Percentiles rank a stretch among this genome's conserved stretches.
These are phyloP conservation scores for Pleurostoma richardsiae DNA, from an alignment of 2,329 filamentous ascomycete species.

Conservation along the genomic window DNA sequence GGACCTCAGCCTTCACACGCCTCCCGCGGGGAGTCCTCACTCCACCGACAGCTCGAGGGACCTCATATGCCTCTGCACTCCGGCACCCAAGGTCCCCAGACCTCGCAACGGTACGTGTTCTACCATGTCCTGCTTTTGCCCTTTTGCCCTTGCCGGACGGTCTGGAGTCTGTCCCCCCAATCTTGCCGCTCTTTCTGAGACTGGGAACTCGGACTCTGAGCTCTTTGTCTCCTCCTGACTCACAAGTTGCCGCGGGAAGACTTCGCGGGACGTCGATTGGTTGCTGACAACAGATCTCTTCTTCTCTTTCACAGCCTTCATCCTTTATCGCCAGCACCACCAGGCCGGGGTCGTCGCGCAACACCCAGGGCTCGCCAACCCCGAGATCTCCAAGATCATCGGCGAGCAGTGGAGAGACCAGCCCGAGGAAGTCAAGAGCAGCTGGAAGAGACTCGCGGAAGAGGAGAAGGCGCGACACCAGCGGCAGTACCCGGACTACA, in stretches of 20 bases:
- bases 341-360: conserved; percentile 76
- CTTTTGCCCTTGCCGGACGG: neutral
- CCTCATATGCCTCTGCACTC: conserved; percentile 51
- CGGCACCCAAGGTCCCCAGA: conserved; percentile 51
- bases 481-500: conserved; percentile 86
- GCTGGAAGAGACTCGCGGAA: conserved; percentile 87
- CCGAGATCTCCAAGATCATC: conserved; percentile 96
- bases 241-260: conserved; percentile 1
- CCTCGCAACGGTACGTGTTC: conserved; percentile 51
- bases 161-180: neutral
- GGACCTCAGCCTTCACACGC: conserved; percentile 27
- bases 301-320: conserved; percentile 67
- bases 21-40: conserved; percentile 15
- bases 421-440: conserved; percentile 66
- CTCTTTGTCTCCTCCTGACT: conserved; percentile 8
- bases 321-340: conserved; percentile 91
- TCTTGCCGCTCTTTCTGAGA: conserved; percentile 9
- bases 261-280: neutral
- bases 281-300: conserved; percentile 5
- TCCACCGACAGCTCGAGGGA: conserved; percentile 25
- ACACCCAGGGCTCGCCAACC: conserved; percentile 87
- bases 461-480: conserved; percentile 90
- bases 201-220: conserved; percentile 5
- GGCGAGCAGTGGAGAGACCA: conserved; percentile 86
- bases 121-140: conserved; percentile 6